phyloP scores from a whole-genome alignment of 2,329 filamentous ascomycete genomes.

The Penicillium olsonii region DNA sequence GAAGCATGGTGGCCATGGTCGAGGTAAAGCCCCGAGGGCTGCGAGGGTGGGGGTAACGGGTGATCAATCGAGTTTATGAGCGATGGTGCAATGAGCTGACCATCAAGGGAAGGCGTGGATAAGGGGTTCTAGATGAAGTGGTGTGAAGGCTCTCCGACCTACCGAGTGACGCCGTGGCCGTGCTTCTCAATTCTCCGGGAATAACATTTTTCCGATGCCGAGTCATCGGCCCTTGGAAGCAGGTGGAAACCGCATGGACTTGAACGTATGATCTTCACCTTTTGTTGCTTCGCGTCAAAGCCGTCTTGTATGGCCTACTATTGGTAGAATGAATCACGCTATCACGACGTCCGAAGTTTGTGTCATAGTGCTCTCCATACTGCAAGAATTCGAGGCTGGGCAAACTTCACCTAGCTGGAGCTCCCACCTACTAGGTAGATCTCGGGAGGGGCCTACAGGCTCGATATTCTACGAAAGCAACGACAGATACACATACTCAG shows the following conservation, averaged over 20 bases:
- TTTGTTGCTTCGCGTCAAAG: too few species aligned
- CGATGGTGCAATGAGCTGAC: constrained; percentile 25
- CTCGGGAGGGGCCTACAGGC: too few species aligned
- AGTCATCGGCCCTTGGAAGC: constrained; percentile 31
- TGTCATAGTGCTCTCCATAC: too few species aligned
- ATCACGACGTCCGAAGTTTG: too few species aligned
- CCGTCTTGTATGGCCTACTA: too few species aligned
- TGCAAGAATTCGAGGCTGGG: too few species aligned
- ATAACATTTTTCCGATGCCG: constrained; percentile 35
- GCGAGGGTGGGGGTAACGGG: constrained; percentile 25
- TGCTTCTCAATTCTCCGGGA: constrained; percentile 20
- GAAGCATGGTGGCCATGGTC: constrained; percentile 67
- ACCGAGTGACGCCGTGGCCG: constrained; percentile 18
- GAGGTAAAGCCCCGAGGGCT: constrained; percentile 38
- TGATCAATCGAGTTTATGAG: constrained; percentile 26
- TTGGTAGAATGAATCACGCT: too few species aligned
- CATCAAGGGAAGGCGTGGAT: constrained; percentile 26
- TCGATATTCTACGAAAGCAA: too few species aligned
- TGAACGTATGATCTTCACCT: too few species aligned
- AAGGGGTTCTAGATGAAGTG: constrained; percentile 10
- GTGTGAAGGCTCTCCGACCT: constrained; percentile 24
- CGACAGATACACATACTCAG: too few species aligned
- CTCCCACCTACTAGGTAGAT: too few species aligned
- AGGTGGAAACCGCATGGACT: constrained; percentile 4
- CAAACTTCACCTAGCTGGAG: too few species aligned